Conservation (phyloP, 1,284 basidiomycete genomes). For the Grifola frondosa region DNA sequence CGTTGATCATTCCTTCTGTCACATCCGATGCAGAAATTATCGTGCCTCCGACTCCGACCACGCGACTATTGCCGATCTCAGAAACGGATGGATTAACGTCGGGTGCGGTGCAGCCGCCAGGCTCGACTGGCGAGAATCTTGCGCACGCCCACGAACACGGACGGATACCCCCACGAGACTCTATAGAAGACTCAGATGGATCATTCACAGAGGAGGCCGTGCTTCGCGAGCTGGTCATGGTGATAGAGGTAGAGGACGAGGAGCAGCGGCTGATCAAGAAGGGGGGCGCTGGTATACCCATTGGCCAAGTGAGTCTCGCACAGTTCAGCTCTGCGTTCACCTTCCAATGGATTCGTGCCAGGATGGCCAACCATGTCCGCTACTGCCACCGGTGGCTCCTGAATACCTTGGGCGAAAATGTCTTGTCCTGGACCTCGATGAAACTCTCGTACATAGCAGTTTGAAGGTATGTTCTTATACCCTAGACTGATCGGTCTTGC, state of each 20-base stretch:
- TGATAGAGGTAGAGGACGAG: slow-evolving; percentile 64
- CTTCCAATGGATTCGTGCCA: slow-evolving; percentile 30
- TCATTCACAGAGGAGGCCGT: slow-evolving; percentile 47
- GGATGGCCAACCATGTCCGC: slow-evolving; percentile 86
- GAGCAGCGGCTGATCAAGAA: slow-evolving; percentile 77
- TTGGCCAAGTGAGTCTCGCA: slow-evolving; percentile 59
- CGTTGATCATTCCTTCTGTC: slow-evolving; percentile 10
- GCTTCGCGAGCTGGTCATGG: slow-evolving; percentile 40
- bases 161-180: slow-evolving; percentile 33
- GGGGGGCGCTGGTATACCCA: slow-evolving; percentile 83
- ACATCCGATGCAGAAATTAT: slow-evolving; percentile 38
- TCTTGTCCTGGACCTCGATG: slow-evolving; percentile 92
- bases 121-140: slow-evolving; percentile 55
- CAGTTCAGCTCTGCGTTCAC: not conserved
- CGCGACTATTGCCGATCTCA: slow-evolving; percentile 35
- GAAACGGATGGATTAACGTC: slow-evolving; percentile 71
- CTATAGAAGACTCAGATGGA: slow-evolving; percentile 43
- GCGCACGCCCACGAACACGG: slow-evolving; percentile 26
- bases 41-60: slow-evolving; percentile 55
- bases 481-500: slow-evolving; percentile 6
- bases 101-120: slow-evolving; percentile 71
- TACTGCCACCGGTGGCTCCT: slow-evolving; percentile 78
- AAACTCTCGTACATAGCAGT: slow-evolving; percentile 92
- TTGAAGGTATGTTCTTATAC: slow-evolving; percentile 66
- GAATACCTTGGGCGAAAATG: slow-evolving; percentile 87